Percentiles rank a stretch among this genome's conserved stretches.
Evolutionary conservation across 1,284 basidiomycete species (phyloP).

Genomic region (Marasmius tenuissimus): DNA sequence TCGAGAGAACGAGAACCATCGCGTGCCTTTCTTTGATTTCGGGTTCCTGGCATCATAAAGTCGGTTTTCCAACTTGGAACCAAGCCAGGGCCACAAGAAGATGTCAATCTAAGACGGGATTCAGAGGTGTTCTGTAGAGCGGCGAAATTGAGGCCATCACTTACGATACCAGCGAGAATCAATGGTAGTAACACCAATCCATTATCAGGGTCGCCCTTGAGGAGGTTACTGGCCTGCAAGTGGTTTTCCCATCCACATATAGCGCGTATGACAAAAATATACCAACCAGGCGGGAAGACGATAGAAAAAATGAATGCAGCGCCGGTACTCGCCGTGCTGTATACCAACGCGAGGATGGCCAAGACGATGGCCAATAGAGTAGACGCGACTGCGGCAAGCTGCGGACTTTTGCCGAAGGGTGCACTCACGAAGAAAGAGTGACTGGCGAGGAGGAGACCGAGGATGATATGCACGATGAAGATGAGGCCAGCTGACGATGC

Average conservation of each 20-base stretch:
- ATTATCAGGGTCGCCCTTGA: constrained; percentile 60
- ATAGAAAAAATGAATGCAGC: constrained; percentile 63
- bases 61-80: constrained; percentile 54
- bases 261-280: constrained; percentile 68
- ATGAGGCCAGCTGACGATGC: constrained; percentile 61
- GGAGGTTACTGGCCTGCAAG: constrained; percentile 47
- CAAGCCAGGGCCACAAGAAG: constrained; percentile 70
- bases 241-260: constrained; percentile 69
- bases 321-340: constrained; percentile 43
- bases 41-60: constrained; percentile 62
- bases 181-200: constrained; percentile 57
- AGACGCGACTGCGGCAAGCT: constrained; percentile 67
- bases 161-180: constrained; percentile 62
- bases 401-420: constrained; percentile 72
- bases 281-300: constrained; percentile 75
- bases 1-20: constrained; percentile 13
- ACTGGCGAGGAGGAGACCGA: constrained; percentile 66
- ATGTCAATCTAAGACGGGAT: constrained; percentile 51
- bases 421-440: constrained; percentile 71
- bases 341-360: constrained; percentile 67
- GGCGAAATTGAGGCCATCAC: constrained; percentile 21
- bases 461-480: constrained; percentile 55
- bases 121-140: neutral
- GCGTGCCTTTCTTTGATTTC: neutral
- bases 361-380: constrained; percentile 68